These are phyloP conservation scores for Raphanus sativus DNA, from an alignment of 345 rosid genomes.

Conservation along the genomic window DNA sequence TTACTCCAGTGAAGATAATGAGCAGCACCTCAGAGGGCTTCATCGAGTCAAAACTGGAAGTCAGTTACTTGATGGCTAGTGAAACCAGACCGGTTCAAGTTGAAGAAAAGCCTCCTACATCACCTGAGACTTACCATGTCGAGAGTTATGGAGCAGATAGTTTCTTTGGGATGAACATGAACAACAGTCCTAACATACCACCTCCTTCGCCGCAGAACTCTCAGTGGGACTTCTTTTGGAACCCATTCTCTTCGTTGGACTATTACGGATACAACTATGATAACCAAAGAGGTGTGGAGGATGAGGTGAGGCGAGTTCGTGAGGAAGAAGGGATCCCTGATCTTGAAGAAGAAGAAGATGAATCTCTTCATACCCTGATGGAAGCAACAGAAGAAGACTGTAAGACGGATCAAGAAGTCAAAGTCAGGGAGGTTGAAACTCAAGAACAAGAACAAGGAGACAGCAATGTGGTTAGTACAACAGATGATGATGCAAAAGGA, in stretches of 20 bases:
- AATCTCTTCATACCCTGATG: conserved; percentile 35
- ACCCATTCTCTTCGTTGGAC: conserved; percentile 86
- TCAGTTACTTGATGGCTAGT: conserved; percentile 63
- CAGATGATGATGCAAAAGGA: conserved; percentile 36
- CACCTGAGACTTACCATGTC: conserved; percentile 66
- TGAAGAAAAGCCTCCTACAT: conserved; percentile 76
- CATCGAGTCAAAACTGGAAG: conserved; percentile 54
- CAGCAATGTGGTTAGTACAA: conserved; percentile 42
- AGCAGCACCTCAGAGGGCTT: conserved; percentile 37
- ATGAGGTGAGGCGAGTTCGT: conserved; percentile 74
- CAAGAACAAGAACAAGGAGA: conserved; percentile 17
- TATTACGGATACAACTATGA: conserved; percentile 56
- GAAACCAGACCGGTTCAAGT: conserved; percentile 63
- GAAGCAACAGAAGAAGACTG: conserved; percentile 33
- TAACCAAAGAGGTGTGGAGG: conserved; percentile 52
- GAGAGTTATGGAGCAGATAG: conserved; percentile 54
- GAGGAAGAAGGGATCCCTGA: conserved; percentile 96
- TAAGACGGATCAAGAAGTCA: conserved; percentile 50
- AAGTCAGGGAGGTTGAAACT: conserved; percentile 13
- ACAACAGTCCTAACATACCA: conserved; percentile 46
- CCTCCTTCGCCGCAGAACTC: conserved; percentile 80
- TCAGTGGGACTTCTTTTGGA: conserved; percentile 96
- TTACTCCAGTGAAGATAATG: conserved; percentile 57
- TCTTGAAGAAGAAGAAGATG: conserved; percentile 59
- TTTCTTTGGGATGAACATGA: conserved; percentile 52